phyloP scores from a whole-genome alignment of 208 protist species.

The Acanthamoeba divionensis region DNA sequence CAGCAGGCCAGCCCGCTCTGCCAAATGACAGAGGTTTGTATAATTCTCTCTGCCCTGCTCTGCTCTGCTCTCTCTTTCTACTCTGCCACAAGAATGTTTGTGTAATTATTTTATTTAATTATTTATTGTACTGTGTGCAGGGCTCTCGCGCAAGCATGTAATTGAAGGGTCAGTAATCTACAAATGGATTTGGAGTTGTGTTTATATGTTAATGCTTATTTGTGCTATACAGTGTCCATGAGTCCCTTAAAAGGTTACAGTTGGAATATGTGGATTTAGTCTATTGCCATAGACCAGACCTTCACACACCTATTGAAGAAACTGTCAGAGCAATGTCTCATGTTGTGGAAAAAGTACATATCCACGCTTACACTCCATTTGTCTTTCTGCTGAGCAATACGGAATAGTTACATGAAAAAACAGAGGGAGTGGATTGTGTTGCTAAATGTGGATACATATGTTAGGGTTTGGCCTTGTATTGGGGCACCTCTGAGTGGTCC shows the following conservation, averaged over 20 bases:
- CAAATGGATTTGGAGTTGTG: not conserved
- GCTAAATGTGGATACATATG: not conserved
- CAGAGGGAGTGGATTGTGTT: too few relatives aligned
- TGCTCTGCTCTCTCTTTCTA: not conserved
- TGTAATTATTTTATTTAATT: not conserved
- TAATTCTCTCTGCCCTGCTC: not conserved
- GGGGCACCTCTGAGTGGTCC: conserved; percentile 64
- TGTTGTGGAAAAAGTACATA: conserved; percentile 7
- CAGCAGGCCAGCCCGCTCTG: not conserved
- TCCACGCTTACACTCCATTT: not conserved
- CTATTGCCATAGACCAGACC: conserved; percentile 60
- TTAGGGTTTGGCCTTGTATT: conserved; percentile 57
- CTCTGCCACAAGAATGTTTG: not conserved
- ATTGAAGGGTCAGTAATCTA: conserved; percentile 40
- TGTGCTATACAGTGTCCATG: not conserved
- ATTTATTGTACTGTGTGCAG: not conserved
- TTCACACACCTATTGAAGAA: conserved; percentile 57
- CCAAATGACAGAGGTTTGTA: conserved; percentile 46
- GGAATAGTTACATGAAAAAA: too few relatives aligned
- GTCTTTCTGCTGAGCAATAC: not conserved
- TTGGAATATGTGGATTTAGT: conserved; percentile 62
- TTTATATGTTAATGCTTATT: not conserved
- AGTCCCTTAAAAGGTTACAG: not conserved
- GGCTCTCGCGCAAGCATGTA: conserved; percentile 64
- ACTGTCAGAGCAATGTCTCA: conserved; percentile 57